A percentile compares a stretch with the other conserved stretches of the same genome.
These are phyloP conservation scores for Salix koriyanagi DNA, from an alignment of 345 rosid species.

Conservation along the genomic window DNA sequence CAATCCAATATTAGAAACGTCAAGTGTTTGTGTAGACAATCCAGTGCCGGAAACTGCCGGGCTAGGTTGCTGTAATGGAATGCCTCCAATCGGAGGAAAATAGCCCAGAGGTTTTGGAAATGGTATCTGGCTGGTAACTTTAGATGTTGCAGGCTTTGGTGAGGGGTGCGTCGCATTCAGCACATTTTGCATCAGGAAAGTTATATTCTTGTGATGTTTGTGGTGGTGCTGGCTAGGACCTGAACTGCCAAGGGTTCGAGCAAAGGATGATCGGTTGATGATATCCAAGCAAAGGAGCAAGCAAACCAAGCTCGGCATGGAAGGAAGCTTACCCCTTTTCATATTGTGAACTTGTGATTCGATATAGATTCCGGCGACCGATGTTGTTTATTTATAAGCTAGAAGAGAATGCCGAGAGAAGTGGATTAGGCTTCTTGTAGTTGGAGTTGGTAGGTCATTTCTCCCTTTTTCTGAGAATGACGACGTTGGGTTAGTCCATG, in stretches of 20 bases:
- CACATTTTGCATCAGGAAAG: conserved; percentile 48
- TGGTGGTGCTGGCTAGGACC: conserved; percentile 4
- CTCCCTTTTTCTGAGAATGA: too few species aligned
- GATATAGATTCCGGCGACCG: neutral
- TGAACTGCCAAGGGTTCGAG: conserved; percentile 32
- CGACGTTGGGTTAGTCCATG: too few species aligned
- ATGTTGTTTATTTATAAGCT: conserved; percentile 9
- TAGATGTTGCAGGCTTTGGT: conserved; percentile 25
- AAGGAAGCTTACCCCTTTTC: conserved; percentile 16
- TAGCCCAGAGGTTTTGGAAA: conserved; percentile 44
- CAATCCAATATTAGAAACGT: conserved; percentile 22
- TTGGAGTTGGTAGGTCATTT: neutral
- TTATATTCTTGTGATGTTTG: conserved; percentile 21
- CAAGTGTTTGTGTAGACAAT: conserved; percentile 25
- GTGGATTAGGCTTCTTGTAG: neutral
- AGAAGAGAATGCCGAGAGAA: neutral
- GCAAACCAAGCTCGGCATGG: neutral
- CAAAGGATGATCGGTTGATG: conserved; percentile 23
- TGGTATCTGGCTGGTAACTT: conserved; percentile 33
- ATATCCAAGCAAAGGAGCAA: conserved; percentile 16
- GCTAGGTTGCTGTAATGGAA: conserved; percentile 35
- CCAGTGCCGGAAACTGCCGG: conserved; percentile 16
- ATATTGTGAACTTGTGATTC: neutral
- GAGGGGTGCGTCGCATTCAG: conserved; percentile 27
- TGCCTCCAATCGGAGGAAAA: conserved; percentile 46